These are phyloP conservation scores for Tuber umbilicatum DNA, from an alignment of 495 filamentous ascomycete species.

Conservation along the genomic window DNA sequence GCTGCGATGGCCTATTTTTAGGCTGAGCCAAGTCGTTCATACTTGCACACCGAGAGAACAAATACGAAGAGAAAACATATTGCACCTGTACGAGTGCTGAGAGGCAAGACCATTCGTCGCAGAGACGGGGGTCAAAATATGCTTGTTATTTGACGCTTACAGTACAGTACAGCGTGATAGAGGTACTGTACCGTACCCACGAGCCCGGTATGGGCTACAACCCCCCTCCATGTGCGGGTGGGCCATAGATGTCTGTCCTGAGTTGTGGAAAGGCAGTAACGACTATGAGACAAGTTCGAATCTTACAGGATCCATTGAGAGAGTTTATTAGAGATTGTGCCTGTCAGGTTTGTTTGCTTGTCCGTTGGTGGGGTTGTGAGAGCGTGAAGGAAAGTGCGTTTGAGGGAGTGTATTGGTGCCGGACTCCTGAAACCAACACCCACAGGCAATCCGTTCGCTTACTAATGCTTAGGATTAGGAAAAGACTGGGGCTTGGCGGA, in stretches of 20 bases:
- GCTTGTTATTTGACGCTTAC: background rate
- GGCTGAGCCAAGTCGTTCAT: background rate
- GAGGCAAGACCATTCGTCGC: background rate
- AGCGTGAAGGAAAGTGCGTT: background rate
- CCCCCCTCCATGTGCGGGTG: background rate
- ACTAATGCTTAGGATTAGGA: background rate
- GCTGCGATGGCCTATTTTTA: background rate
- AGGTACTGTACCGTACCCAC: background rate
- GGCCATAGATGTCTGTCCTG: background rate
- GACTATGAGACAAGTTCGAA: background rate
- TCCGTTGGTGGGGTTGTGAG: background rate
- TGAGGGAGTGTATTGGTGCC: background rate
- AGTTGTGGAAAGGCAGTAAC: background rate
- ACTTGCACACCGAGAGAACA: background rate
- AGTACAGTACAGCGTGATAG: background rate
- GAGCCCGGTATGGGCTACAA: background rate
- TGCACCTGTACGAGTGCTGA: background rate
- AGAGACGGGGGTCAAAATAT: background rate
- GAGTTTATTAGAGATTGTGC: background rate
- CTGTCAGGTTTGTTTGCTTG: background rate
- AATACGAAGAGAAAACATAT: background rate
- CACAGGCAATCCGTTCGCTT: background rate
- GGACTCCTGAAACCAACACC: background rate
- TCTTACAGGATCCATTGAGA: background rate
- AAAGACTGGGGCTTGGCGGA: background rate